Evolutionary conservation across 768 basidiomycete genomes (phyloP).

Genomic region (Nidularia sp.): DNA sequence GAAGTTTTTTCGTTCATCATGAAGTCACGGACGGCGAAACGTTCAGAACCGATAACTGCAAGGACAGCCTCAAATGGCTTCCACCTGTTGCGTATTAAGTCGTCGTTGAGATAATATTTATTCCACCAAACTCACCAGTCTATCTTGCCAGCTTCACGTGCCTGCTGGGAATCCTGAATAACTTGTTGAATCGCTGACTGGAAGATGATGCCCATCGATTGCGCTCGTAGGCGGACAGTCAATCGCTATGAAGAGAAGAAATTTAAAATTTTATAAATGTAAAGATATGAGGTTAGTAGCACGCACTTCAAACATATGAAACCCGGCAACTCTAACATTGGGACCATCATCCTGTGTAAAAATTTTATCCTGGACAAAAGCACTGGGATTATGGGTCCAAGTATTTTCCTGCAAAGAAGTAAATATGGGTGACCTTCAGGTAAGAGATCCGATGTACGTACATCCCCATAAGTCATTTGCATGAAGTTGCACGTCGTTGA

Average conservation of each 20-base stretch:
- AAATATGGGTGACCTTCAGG: conserved; percentile 1
- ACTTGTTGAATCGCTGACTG: conserved; percentile 50
- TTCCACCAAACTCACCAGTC: conserved; percentile 51
- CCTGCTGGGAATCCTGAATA: conserved; percentile 52
- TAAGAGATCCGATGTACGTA: conserved; percentile 26
- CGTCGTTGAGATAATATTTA: too few relatives aligned
- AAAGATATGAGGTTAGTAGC: conserved; percentile 4
- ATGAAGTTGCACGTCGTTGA: conserved; percentile 60
- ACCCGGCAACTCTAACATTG: conserved; percentile 68
- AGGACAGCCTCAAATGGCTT: conserved; percentile 83
- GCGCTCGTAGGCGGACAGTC: conserved; percentile 47
- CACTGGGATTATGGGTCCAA: conserved; percentile 87
- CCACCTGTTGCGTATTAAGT: conserved; percentile 59
- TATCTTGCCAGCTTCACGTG: conserved; percentile 46
- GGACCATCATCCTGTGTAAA: conserved; percentile 73
- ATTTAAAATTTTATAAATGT: too few relatives aligned
- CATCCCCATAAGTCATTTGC: conserved; percentile 90
- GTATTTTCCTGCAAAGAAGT: conserved; percentile 66
- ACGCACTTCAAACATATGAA: conserved; percentile 74
- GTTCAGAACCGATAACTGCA: conserved; percentile 76
- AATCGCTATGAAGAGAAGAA: conserved; percentile 36
- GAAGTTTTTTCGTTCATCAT: conserved; percentile 72
- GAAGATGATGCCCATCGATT: conserved; percentile 43
- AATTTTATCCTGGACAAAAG: conserved; percentile 92
- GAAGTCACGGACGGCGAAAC: conserved; percentile 70